Conservation (phyloP, 2,329 filamentous ascomycete genomes). For the Fusarium sororula region DNA sequence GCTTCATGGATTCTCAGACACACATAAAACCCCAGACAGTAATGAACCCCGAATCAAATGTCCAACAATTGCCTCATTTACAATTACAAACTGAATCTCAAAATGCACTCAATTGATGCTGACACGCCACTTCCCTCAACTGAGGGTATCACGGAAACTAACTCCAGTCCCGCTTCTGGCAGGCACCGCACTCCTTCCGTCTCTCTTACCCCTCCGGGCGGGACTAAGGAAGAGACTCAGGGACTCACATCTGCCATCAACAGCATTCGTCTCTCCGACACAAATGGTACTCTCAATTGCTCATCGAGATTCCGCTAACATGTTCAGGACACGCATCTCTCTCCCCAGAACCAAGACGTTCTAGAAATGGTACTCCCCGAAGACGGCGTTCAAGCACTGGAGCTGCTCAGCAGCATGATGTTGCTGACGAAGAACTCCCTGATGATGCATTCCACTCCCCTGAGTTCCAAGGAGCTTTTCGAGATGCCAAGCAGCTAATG, state of each 20-base stretch:
- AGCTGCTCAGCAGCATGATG: slow-evolving; percentile 23
- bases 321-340: background rate
- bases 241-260: background rate
- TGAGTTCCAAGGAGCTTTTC: slow-evolving; percentile 47
- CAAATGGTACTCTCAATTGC: background rate
- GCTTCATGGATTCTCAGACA: background rate
- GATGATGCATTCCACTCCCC: slow-evolving; percentile 49
- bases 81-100: background rate
- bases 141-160: background rate
- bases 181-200: slow-evolving; percentile 26
- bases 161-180: background rate
- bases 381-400: slow-evolving; percentile 19
- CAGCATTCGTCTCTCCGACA: slow-evolving; percentile 14
- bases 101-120: background rate
- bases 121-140: background rate
- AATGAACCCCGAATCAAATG: background rate
- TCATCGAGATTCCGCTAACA: background rate
- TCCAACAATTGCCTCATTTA: background rate
- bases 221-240: background rate
- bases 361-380: background rate
- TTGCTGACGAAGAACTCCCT: slow-evolving; percentile 47
- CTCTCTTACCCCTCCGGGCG: slow-evolving; percentile 14
- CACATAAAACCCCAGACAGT: background rate
- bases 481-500: slow-evolving; percentile 47
- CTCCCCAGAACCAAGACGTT: slow-evolving; percentile 3